phyloP scores from a whole-genome alignment of 2,329 filamentous ascomycete genomes.

The Tolypocladium endophyticum region DNA sequence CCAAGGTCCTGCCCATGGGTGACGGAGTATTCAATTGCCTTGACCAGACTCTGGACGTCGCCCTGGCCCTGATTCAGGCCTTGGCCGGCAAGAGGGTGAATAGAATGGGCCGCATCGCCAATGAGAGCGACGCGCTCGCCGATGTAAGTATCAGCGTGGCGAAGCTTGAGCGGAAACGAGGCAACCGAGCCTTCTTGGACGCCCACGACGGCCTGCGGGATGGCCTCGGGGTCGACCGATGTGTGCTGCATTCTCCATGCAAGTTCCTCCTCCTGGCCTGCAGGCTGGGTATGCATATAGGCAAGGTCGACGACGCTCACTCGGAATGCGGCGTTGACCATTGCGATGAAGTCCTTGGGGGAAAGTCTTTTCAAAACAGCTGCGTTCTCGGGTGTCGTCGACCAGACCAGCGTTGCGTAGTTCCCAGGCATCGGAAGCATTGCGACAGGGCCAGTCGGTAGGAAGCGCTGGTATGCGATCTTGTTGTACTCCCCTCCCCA shows the following conservation, averaged over 20 bases:
- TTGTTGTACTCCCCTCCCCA: conserved; percentile 46
- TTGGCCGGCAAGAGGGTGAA: conserved; percentile 90
- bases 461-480: conserved; percentile 88
- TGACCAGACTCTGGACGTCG: conserved; percentile 71
- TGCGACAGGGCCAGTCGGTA: conserved; percentile 84
- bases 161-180: conserved; percentile 82
- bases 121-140: conserved; percentile 84
- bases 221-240: conserved; percentile 33
- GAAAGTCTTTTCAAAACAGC: conserved; percentile 67
- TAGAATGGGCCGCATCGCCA: conserved; percentile 89
- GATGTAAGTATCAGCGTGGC: conserved; percentile 90
- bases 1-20: conserved; percentile 83
- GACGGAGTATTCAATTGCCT: conserved; percentile 66
- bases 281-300: conserved; percentile 61
- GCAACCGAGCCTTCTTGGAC: conserved; percentile 75
- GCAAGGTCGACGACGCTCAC: conserved; percentile 67
- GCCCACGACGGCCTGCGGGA: conserved; percentile 56
- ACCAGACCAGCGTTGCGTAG: conserved; percentile 84
- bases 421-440: conserved; percentile 82
- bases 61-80: conserved; percentile 89
- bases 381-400: conserved; percentile 73
- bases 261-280: conserved; percentile 61
- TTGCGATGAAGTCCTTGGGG: conserved; percentile 63
- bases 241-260: conserved; percentile 75
- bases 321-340: conserved; percentile 91